These are phyloP conservation scores for Vigna mungo DNA, from an alignment of 306 rosid genomes.

Conservation along the genomic window DNA sequence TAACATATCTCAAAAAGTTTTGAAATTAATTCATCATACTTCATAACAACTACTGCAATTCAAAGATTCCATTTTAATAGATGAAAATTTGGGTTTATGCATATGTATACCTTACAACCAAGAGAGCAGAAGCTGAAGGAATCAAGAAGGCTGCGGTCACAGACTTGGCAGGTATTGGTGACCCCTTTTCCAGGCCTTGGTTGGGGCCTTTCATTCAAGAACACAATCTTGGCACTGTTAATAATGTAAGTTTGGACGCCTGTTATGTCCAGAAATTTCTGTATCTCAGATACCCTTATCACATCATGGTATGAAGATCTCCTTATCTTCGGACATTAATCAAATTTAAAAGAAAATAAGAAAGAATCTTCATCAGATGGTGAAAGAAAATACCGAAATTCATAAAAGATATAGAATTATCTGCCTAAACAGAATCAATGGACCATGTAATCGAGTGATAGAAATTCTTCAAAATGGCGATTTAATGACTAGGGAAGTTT, in stretches of 20 bases:
- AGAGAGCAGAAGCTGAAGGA: slow-evolving; percentile 79
- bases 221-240: slow-evolving; percentile 79
- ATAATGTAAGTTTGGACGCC: slow-evolving; percentile 75
- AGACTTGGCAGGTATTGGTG: slow-evolving; percentile 72
- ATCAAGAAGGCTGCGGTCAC: slow-evolving; percentile 77
- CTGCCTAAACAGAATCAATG: slow-evolving; percentile 32
- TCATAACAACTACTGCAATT: slow-evolving; percentile 27
- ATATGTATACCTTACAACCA: slow-evolving; percentile 66
- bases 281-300: slow-evolving; percentile 79
- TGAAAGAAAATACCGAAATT: slow-evolving; percentile 7
- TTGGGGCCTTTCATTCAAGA: slow-evolving; percentile 80
- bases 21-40: slow-evolving; percentile 17
- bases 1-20: slow-evolving; percentile 18
- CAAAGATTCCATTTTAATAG: slow-evolving; percentile 3
- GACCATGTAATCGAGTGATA: slow-evolving; percentile 34
- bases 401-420: neutral
- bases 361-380: slow-evolving; percentile 40
- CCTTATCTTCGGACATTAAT: slow-evolving; percentile 60
- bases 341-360: neutral
- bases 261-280: slow-evolving; percentile 73
- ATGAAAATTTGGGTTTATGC: neutral
- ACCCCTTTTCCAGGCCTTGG: slow-evolving; percentile 78
- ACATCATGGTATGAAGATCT: slow-evolving; percentile 87
- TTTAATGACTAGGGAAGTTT: slow-evolving; percentile 23
- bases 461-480: slow-evolving; percentile 30